A percentile compares a stretch with the other conserved stretches of the same genome.
phyloP scores from a whole-genome alignment of 2,329 filamentous ascomycete genomes.

The Ophiocordyceps unilateralis region DNA sequence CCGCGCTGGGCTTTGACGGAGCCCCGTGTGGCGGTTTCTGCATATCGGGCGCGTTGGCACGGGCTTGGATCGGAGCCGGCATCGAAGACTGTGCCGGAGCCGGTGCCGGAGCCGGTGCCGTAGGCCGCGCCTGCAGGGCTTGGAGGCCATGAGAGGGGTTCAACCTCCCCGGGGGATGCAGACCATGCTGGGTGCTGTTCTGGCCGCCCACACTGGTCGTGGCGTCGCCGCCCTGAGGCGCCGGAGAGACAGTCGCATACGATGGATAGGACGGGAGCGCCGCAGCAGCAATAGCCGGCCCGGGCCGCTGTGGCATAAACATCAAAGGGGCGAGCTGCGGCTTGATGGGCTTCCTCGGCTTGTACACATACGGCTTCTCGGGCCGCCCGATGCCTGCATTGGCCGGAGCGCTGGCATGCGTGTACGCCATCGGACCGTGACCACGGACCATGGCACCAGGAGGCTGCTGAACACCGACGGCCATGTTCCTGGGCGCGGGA shows the following conservation, averaged over 20 bases:
- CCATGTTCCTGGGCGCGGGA: conserved; percentile 9
- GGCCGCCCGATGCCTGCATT: conserved; percentile 8
- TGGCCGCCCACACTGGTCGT: conserved; percentile 7
- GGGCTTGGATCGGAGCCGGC: background rate
- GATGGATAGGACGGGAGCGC: conserved; percentile 2
- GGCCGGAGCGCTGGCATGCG: background rate
- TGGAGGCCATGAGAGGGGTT: background rate
- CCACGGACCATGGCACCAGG: conserved; percentile 5
- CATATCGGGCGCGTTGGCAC: background rate
- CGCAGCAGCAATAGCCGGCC: conserved; percentile 3
- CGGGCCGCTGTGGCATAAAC: conserved; percentile 11
- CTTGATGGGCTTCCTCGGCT: conserved; percentile 23
- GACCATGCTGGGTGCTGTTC: background rate
- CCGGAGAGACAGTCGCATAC: background rate
- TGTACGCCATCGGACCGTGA: conserved; percentile 2
- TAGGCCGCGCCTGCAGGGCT: background rate
- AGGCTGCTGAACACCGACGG: conserved; percentile 3
- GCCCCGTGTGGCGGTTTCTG: conserved; percentile 1
- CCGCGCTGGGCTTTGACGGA: background rate
- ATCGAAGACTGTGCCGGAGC: background rate
- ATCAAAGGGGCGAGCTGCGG: conserved; percentile 7
- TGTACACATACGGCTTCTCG: conserved; percentile 36
- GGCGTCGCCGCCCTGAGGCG: conserved; percentile 3
- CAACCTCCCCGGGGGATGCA: background rate
- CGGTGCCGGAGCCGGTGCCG: background rate